Evolutionary conservation across 192 early-diverging fungal genomes (phyloP), one percentile per base, ranked within the genome.

Genomic region (Coemansia sp.): DNA sequence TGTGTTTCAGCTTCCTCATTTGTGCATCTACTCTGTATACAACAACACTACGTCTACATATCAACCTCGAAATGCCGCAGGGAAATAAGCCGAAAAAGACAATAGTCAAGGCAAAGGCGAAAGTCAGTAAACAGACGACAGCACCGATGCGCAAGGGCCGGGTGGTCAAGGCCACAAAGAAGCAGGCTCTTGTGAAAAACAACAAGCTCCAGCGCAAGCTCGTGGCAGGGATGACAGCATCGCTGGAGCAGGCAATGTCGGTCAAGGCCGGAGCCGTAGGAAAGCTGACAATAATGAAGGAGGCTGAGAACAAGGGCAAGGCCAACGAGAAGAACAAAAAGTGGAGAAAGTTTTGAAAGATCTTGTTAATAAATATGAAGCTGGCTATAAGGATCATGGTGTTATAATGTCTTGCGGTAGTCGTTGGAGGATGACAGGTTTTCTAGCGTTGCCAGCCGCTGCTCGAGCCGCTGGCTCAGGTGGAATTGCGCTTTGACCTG

Each of bases 261-360:
- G 85, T 83, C 55, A 86, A 85, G 65, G 88, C 88, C 0, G 85
- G 82, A 3, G 75, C 84, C 1, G 85, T 86, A 3, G 88, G 88
- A 30, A 89, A 89, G 64, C 79, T 89, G 57, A 87, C 84, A 1
- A 89, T 89, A 28, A 86, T 89, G 86, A 86, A 84, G 67, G 66
- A 64, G 1, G 70, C 81, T 25, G 84, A 82, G 47, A 71, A 79
- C 4, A 71, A 82, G 58, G 86, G 83, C 25, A 75, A 83, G 59
- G 70, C 66, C n/a, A 74, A 78, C 17, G 57, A 70, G 11, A 48
- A 14, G 11, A 23, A 8, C 7, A 67, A 61, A 1, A 84, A 80
- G 37, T 68, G 70, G 50, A 80, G 79, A 54, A 79, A 44, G 42
- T 36, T 36, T 36, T 36, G 34, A 36, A 36, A 11, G 34, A 11